phyloP scores from a whole-genome alignment of 768 basidiomycete species.

The Tephrocybe sp. region DNA sequence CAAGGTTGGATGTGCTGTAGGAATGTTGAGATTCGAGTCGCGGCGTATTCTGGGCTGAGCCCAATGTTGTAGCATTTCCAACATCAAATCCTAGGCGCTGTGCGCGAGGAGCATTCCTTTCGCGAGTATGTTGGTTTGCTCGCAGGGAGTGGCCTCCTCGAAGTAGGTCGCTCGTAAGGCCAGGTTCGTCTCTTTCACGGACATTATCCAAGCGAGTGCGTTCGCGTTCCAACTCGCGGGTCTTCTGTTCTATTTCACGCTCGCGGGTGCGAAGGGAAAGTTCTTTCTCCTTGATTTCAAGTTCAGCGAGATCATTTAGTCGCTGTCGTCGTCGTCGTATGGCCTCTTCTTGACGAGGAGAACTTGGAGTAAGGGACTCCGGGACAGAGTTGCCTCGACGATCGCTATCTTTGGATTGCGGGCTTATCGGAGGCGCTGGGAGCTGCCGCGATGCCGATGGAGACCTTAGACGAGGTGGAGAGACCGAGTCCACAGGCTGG shows the following conservation, averaged over 20 bases:
- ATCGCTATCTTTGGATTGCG: slow-evolving; percentile 23
- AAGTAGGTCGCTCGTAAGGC: slow-evolving; percentile 15
- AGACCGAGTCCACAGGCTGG: slow-evolving; percentile 39
- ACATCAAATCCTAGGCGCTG: slow-evolving; percentile 17
- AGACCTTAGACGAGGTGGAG: slow-evolving; percentile 36
- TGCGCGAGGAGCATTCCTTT: slow-evolving; percentile 31
- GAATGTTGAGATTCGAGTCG: slow-evolving; percentile 28
- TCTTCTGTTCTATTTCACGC: slow-evolving; percentile 48
- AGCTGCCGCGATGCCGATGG: slow-evolving; percentile 29
- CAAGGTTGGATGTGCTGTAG: slow-evolving; percentile 40
- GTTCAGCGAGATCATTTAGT: slow-evolving; percentile 47
- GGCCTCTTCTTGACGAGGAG: slow-evolving; percentile 25
- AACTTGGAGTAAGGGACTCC: slow-evolving; percentile 11
- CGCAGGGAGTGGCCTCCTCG: slow-evolving; percentile 8
- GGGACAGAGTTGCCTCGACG: slow-evolving; percentile 10
- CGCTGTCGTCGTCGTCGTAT: slow-evolving; percentile 31
- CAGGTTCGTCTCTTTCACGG: slow-evolving; percentile 25
- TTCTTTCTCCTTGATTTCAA: slow-evolving; percentile 56
- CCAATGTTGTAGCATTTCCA: slow-evolving; percentile 7
- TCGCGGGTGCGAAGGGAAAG: slow-evolving; percentile 50
- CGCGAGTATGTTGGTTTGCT: slow-evolving; percentile 23
- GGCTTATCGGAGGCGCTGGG: slow-evolving; percentile 13
- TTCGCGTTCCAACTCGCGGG: slow-evolving; percentile 58
- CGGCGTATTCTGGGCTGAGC: neutral
- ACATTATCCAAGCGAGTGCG: slow-evolving; percentile 38